phyloP scores from a whole-genome alignment of 1,284 basidiomycete genomes.

The Cryptococcus neoformans region DNA sequence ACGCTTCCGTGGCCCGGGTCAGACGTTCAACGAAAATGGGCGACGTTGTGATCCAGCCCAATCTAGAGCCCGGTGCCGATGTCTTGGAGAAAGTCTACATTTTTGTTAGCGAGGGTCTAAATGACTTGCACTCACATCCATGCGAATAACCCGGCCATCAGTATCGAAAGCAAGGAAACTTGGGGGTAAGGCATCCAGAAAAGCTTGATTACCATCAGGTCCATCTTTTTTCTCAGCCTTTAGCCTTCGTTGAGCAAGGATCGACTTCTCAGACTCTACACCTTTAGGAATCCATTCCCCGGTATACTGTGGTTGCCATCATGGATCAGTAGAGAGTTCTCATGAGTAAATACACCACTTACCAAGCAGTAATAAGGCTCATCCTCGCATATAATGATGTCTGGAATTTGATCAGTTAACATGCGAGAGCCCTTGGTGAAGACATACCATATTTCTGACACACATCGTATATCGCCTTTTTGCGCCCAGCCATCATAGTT shows the following conservation, averaged over 20 bases:
- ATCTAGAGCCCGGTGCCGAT: constrained; percentile 69
- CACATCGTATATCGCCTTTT: constrained; percentile 74
- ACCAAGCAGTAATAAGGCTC: constrained; percentile 76
- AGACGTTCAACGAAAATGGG: constrained; percentile 62
- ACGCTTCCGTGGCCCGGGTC: constrained; percentile 68
- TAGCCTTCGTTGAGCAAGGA: constrained; percentile 40
- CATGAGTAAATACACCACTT: constrained; percentile 50
- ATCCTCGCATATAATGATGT: constrained; percentile 71
- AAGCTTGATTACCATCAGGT: constrained; percentile 41
- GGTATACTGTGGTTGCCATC: constrained; percentile 38
- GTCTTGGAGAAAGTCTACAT: constrained; percentile 68
- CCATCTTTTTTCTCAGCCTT: constrained; percentile 43
- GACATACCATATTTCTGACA: constrained; percentile 63
- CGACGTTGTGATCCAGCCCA: constrained; percentile 69
- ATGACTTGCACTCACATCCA: constrained; percentile 42
- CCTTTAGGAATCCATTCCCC: constrained; percentile 29
- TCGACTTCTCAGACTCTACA: constrained; percentile 25
- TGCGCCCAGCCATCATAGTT: constrained; percentile 63
- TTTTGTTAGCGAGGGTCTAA: constrained; percentile 8
- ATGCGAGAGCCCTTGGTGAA: neutral
- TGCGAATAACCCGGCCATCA: constrained; percentile 47
- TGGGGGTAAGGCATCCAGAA: constrained; percentile 57
- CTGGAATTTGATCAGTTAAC: constrained; percentile 25
- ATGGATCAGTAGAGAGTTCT: constrained; percentile 51
- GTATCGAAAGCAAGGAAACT: constrained; percentile 61